Evolutionary conservation across 805 yeast species (phyloP), one percentile per base, ranked within the genome.

Genomic region (Cyberlindnera meyerae): DNA sequence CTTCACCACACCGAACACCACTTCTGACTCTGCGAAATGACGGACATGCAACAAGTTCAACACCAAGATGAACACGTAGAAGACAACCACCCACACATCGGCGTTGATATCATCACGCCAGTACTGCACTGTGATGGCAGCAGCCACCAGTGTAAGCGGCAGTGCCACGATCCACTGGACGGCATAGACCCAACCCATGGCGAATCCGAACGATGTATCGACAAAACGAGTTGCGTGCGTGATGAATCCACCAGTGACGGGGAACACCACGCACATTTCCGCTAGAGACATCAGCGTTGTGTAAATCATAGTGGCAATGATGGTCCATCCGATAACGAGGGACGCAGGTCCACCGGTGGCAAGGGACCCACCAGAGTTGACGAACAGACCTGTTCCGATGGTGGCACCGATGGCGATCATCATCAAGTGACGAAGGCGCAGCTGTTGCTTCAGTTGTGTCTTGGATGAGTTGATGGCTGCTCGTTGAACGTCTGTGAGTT

Each of bases 331-430:
- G 16, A 48, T 44, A 12, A 77, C 65, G 31, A 75, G 66, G 35
- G 77, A 65, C 18, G 70, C 82, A 3, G 82, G 90, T 7, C 95
- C 95, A 11, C 85, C 87, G 11, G 68, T 57, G n/a, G 70, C 65
- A 37, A 84, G 66, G 1, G 89, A 79, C 12, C 77, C 62, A 39
- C 88, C 87, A 3, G 89, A 80, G 51, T 89, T 87, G 47, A 84
- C 79, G 46, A 84, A 65, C 39, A 84, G 66, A 53, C 89, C 94
- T 1, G 93, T 82, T 38, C 93, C 93, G 35, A 84, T 61, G 8
- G 90, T 84, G 48, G 93, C 90, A 48, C 93, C 94, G 47, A 85
- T 75, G 45, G 93, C 82, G 53, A 81, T 77, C 82, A 81, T 77
- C 38, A 77, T 70, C 44, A 79, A 68, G 52, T 80, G 87, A 36